Evolutionary conservation across 1,284 basidiomycete genomes (phyloP).

Genomic region (Apiotrichum brassicae): DNA sequence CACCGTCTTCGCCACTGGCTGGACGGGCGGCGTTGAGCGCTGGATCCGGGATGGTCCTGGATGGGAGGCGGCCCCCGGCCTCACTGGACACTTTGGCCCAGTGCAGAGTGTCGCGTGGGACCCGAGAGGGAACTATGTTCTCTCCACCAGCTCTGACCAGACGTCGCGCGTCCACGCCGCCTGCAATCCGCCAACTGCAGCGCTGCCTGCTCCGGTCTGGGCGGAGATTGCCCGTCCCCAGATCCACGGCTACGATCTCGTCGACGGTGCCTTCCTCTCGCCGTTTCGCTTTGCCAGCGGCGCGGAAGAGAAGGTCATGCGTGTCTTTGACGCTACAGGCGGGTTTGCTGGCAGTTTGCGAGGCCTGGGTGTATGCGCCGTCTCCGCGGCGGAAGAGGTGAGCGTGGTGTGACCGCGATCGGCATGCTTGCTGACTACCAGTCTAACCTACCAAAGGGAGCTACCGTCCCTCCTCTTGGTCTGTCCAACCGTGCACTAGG

Average conservation of each 20-base stretch:
- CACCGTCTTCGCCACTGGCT: conserved; percentile 77
- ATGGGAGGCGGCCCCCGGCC: conserved; percentile 71
- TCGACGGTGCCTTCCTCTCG: conserved; percentile 70
- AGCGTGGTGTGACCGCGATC: not conserved
- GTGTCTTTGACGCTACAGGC: conserved; percentile 80
- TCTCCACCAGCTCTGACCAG: conserved; percentile 79
- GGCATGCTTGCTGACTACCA: not conserved
- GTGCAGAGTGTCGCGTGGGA: conserved; percentile 79
- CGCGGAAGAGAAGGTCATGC: conserved; percentile 85
- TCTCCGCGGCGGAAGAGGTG: conserved; percentile 8
- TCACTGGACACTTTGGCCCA: conserved; percentile 70
- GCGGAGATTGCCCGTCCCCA: conserved; percentile 85
- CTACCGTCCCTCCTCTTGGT: conserved; percentile 68
- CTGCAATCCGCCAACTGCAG: conserved; percentile 18
- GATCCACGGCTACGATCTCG: conserved; percentile 87
- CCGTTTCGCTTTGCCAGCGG: conserved; percentile 73
- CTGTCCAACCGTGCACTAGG: conserved; percentile 70
- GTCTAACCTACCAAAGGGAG: conserved; percentile 48
- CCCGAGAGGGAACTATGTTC: conserved; percentile 70
- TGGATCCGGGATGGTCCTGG: conserved; percentile 56
- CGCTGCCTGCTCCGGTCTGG: conserved; percentile 53
- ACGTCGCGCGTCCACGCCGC: conserved; percentile 78
- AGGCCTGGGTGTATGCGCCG: conserved; percentile 39
- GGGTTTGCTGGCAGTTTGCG: conserved; percentile 63
- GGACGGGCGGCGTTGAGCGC: conserved; percentile 84